Evolutionary conservation across 495 filamentous ascomycete genomes (phyloP).

Genomic region (Xylaria bambusicola): DNA sequence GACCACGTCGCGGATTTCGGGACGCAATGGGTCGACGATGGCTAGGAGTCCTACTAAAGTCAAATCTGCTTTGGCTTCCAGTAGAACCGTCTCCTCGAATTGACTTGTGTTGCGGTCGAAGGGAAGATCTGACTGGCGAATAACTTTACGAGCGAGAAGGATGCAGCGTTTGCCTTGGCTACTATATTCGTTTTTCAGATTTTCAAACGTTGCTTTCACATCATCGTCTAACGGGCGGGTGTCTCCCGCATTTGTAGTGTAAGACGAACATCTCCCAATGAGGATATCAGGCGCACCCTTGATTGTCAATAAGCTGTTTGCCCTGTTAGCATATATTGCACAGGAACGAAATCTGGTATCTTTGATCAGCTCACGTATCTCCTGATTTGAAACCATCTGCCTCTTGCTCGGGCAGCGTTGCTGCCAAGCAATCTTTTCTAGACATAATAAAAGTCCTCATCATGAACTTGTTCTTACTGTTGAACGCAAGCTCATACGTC

Average conservation of each 20-base stretch:
- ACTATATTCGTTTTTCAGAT: slow-evolving; percentile 62
- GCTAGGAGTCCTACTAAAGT: slow-evolving; percentile 64
- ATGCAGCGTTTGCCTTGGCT: slow-evolving; percentile 65
- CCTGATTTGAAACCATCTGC: slow-evolving; percentile 39
- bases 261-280: slow-evolving; percentile 55
- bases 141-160: slow-evolving; percentile 60
- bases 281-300: slow-evolving; percentile 68
- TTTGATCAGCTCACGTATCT: slow-evolving; percentile 40
- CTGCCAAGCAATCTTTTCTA: slow-evolving; percentile 37
- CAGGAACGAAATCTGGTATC: not conserved
- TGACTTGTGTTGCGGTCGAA: slow-evolving; percentile 40
- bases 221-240: slow-evolving; percentile 42
- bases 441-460: slow-evolving; percentile 47
- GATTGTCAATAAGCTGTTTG: slow-evolving; percentile 52
- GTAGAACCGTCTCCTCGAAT: slow-evolving; percentile 55
- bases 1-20: slow-evolving; percentile 64
- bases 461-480: slow-evolving; percentile 81
- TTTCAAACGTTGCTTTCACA: slow-evolving; percentile 45
- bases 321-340: not conserved
- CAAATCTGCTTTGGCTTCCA: slow-evolving; percentile 51
- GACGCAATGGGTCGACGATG: slow-evolving; percentile 67
- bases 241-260: slow-evolving; percentile 50
- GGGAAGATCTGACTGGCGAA: slow-evolving; percentile 40
- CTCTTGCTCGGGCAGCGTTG: slow-evolving; percentile 38
- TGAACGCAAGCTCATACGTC: slow-evolving; percentile 70